Base-by-base conservation (phyloP, 768 basidiomycete genomes). In the Russula olivacea region DNA sequence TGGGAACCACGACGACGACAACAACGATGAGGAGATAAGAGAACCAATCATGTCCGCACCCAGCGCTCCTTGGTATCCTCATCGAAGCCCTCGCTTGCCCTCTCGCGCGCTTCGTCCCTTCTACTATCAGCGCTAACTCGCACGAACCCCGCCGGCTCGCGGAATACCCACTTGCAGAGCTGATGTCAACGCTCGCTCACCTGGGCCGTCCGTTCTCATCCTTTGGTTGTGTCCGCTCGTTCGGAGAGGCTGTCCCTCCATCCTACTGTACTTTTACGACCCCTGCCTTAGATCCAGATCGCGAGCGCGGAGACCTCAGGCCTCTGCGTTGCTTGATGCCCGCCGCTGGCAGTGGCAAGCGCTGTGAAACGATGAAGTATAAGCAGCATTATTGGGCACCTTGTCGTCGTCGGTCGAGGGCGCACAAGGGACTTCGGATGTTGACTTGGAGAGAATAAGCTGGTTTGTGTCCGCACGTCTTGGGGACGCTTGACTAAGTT, bases 381-480 rank as follows among this genome's bases (percentile, higher is more conserved):
- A 91, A 91, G 72, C 87, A 89, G 72, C 91, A 92, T 74, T 92
- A 91, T 74, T 91, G 85, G 75, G 79, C 80, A 32, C 89, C 89
- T n/a, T 10, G 73, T 91, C 25, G 54, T 63, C 23, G 47, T 68
- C 25, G 59, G 65, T 52, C 65, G 67, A 17, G 56, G 61, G 1
- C 53, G 55, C 41, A 47, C 65, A 41, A 41, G 61, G n/a, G 34
- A 59, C 43, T 25, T 68, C 65, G 67, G 67, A 68, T 23, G 67
- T 66, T 19, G 67, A 68, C n/a, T 23, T 68, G 67, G 67, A 65
- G 66, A 38, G 67, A 68, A 17, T 68, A 57, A 59, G 30, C 23
- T 5, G 19, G 4, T 38, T 36, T 36, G 32, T 14, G 2, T 23
- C 28, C 4, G 28, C 28, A 28, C 28, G 4, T 28, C 3, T 41